These are phyloP conservation scores for Gossypium aridum DNA, from an alignment of 441 rosid species.

Conservation along the genomic window DNA sequence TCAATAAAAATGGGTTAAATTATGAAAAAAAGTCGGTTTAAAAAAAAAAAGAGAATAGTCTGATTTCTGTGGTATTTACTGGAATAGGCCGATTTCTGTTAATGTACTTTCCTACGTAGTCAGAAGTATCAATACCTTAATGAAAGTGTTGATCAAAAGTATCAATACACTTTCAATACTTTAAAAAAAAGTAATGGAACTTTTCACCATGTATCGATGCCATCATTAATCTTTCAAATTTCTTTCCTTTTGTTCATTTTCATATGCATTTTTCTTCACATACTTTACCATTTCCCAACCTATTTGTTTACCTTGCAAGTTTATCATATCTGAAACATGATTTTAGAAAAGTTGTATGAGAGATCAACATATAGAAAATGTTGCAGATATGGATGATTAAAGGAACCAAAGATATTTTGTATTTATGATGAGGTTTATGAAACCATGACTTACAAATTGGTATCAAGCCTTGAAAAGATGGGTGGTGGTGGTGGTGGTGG, in stretches of 20 bases:
- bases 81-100: no score
- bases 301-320: not conserved
- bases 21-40: no score
- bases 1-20: no score
- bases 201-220: no score
- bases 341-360: not conserved
- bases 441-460: constrained; percentile 38
- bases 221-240: constrained; percentile 3
- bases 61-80: no score
- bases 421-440: constrained; percentile 23
- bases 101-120: no score
- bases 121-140: no score
- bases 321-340: not conserved
- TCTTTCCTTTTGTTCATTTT: not conserved
- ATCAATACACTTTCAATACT: no score
- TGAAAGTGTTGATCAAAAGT: no score
- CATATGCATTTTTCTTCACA: not conserved
- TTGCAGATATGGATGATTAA: not conserved
- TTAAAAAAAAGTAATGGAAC: no score
- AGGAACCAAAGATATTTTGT: constrained; percentile 7
- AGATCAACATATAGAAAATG: not conserved
- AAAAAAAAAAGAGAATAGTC: no score
- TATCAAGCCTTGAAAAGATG: constrained; percentile 38
- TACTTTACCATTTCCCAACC: not conserved
- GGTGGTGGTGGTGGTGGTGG: constrained; percentile 6